These are phyloP conservation scores for Cystobasidiaceae sp. DNA, from an alignment of 1,284 basidiomycete species.

Conservation along the genomic window DNA sequence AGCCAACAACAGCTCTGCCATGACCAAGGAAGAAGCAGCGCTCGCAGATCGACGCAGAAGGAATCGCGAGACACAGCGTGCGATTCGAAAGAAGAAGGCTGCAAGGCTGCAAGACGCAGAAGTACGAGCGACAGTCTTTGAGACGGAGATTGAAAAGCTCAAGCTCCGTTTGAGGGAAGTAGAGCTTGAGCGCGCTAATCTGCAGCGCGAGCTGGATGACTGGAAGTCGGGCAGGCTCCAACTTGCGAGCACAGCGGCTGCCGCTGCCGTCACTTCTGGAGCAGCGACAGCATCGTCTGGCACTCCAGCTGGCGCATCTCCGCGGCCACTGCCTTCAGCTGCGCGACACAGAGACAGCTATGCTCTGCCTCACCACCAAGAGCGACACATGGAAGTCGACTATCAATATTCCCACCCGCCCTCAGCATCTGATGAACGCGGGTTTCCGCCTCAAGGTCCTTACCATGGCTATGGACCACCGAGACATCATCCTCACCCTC, in stretches of 20 bases:
- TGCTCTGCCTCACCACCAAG: too few species aligned
- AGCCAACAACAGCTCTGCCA: too few species aligned
- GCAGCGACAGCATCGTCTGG: not conserved
- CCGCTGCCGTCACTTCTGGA: not conserved
- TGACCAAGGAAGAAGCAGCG: constrained; percentile 14
- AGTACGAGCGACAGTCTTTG: not conserved
- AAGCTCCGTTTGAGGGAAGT: constrained; percentile 1
- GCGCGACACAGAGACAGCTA: too few species aligned
- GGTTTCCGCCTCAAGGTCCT: too few species aligned
- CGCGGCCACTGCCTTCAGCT: too few species aligned
- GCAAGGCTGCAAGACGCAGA: constrained; percentile 25
- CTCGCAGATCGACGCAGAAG: constrained; percentile 9
- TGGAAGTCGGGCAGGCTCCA: constrained; percentile 12
- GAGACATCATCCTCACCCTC: too few species aligned
- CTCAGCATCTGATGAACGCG: too few species aligned
- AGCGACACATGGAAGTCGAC: too few species aligned
- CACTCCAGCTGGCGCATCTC: too few species aligned
- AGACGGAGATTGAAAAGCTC: constrained; percentile 1
- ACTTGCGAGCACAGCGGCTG: not conserved
- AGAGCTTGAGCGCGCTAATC: not conserved
- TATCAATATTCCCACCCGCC: too few species aligned
- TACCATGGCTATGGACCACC: too few species aligned
- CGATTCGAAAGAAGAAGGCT: constrained; percentile 13
- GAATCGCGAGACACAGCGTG: constrained; percentile 19
- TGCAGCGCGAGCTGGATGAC: constrained; percentile 4